A percentile compares a stretch with the other conserved stretches of the same genome.
phyloP scores from a whole-genome alignment of 225 moss, liverwort and hornwort species.

The Physcomitrellopsis africana region DNA sequence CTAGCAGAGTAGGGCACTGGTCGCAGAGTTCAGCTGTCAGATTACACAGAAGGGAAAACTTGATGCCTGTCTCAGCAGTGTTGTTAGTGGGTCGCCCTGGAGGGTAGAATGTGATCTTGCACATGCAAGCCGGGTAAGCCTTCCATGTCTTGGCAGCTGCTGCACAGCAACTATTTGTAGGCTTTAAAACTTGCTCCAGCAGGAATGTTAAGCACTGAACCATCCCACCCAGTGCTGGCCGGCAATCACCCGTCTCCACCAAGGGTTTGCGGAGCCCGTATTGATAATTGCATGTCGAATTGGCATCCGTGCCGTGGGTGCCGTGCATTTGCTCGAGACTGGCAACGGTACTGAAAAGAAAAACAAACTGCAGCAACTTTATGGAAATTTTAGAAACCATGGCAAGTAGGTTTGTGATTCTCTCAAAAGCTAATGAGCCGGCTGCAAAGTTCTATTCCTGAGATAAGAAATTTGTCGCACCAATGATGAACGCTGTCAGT shows the following conservation, averaged over 20 bases:
- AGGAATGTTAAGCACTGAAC: conserved; percentile 17
- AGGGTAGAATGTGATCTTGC: conserved; percentile 6
- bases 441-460: too few species aligned
- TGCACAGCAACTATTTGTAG: background rate
- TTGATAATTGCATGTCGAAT: background rate
- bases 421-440: too few species aligned
- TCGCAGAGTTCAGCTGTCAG: conserved; percentile 15
- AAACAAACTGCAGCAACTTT: too few species aligned
- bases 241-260: background rate
- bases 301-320: background rate
- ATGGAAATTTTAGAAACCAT: too few species aligned
- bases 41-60: conserved; percentile 17
- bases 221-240: background rate
- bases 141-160: conserved; percentile 2
- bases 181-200: background rate
- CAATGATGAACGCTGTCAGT: too few species aligned
- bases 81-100: background rate
- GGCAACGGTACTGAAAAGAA: too few species aligned
- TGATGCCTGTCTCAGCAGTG: background rate
- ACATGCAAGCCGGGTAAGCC: conserved; percentile 1
- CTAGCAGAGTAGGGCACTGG: conserved; percentile 24
- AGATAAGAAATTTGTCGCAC: too few species aligned
- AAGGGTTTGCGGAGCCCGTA: background rate
- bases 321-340: too few species aligned
- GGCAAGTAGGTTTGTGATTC: too few species aligned